Conservation (phyloP, 2,329 filamentous ascomycete genomes). For the Penicillium aurantiogriseum region DNA sequence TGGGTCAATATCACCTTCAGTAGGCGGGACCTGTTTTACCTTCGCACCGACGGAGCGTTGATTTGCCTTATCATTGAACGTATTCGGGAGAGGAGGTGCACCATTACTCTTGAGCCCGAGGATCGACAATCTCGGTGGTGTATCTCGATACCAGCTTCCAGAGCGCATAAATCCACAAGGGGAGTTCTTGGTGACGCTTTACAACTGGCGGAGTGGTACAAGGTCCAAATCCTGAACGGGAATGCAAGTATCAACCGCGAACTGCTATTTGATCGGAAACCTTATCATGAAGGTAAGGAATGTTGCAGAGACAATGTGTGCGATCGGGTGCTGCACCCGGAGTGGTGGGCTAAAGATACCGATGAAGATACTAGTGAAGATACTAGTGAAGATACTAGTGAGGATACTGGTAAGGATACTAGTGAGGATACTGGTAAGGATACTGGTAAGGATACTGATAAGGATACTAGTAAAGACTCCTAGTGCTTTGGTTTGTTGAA, state of each 20-base stretch:
- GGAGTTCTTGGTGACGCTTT: not conserved
- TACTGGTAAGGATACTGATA: not conserved
- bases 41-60: constrained; percentile 3
- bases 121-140: not conserved
- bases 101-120: not conserved
- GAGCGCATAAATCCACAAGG: not conserved
- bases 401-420: not conserved
- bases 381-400: not conserved
- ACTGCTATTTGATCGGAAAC: not conserved
- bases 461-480: not conserved
- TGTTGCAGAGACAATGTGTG: not conserved
- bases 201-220: constrained; percentile 3
- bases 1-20: constrained; percentile 4
- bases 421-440: not conserved
- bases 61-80: constrained; percentile 1
- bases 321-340: not conserved
- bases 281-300: not conserved
- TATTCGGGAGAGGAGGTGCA: not conserved
- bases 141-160: constrained; percentile 4
- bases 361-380: not conserved
- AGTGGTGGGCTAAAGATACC: not conserved
- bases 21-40: not conserved
- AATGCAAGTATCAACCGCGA: constrained; percentile 4
- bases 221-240: not conserved
- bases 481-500: not conserved